Evolutionary conservation across 805 yeast genomes (phyloP), one percentile per base, ranked within the genome.

Genomic region (Kodamaea kaohsiungensis): DNA sequence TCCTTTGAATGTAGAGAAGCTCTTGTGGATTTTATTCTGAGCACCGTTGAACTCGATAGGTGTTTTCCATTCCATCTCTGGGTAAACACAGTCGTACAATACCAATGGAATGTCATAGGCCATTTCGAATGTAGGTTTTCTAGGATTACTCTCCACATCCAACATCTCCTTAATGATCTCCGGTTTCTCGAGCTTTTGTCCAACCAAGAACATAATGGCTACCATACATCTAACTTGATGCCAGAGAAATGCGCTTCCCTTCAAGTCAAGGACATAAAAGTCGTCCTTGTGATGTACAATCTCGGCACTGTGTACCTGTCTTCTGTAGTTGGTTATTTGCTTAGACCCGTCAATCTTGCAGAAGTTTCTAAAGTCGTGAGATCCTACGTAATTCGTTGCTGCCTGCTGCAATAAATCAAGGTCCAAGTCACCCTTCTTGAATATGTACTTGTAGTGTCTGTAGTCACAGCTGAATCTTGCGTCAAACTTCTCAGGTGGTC

Each of bases 171-270:
- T 67, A 1, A 95, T 75, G 0, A 91, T 68, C 0, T 68, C 63
- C 0, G 91, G 87, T 0, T 66, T 53, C 67, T 95, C 99, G 17
- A 82, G 77, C 13, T 76, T 75, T 68, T 91, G 96, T 0, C 97
- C 99, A 7, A 91, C 85, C 19, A 88, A 70, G 52, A 95, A 83
- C 53, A 95, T 67, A 9, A 88, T 76, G 0, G 96, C 97, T 74
- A 91, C 83, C 95, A 95, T 95, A 61, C 96, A 91, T 54, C 99
- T 81, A 16, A 95, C 99, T 70, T 95, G 99, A 67, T 95, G 98
- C 98, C 98, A 95, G 53, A 95, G 71, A 61, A 95, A 95, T 7
- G 98, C 99, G 1, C 89, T 77, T 0, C 99, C 99, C 57, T 81
- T 78, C 51, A 95, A 72, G 65, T 91, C 91, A 67, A 93, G 84